Base-by-base conservation (phyloP, 257 asterid genomes). In the Fraxinus cuspidata region DNA sequence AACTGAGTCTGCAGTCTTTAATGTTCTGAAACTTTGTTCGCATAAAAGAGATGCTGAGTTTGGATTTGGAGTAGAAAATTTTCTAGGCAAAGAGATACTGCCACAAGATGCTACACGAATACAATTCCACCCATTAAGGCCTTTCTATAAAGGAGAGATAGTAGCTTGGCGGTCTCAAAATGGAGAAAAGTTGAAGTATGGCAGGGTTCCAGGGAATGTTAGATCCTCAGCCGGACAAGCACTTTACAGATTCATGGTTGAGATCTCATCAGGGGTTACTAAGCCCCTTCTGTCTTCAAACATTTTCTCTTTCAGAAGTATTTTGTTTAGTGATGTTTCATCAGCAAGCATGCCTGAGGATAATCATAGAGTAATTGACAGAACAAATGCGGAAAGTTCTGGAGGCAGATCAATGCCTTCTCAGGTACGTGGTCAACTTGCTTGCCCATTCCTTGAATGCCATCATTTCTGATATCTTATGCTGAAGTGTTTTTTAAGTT, bases 211-310 rank as follows among this genome's bases (percentile, higher is more conserved):
- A 29, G 96, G 91, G 83, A 84, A 94, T 84, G 96, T 92, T 49
- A 92, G 90, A 84, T 97, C 98, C 60, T 83, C 92, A 75, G 95
- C 94, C 12, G 98, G 97, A 76, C 98, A 92, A 85, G 96, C 97
- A 73, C 93, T 94, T 71, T 89, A 89, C 75, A 86, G 96, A 80
- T 85, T 94, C 81, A 81, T 87, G 83, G 82, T 94, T 85, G 98
- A 94, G 83, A 88, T 82, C 70, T 88, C 92, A 74, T 84, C 87
- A 21, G 95, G 93, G 83, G 83, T 74, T 81, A 80, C 84, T 49
- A 90, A 89, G 78, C 80, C 81, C 25, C 83, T 91, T 78, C 89
- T 94, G 82, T 94, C 97, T 80, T 91, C 98, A 4, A 88, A 94
- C 77, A 91, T 92, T 84, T 92, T 92, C 88, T 94, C 98, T 15